A percentile compares a stretch with the other conserved stretches of the same genome.
phyloP scores from a whole-genome alignment of 2,329 filamentous ascomycete species.

The Emmonsia crescens region DNA sequence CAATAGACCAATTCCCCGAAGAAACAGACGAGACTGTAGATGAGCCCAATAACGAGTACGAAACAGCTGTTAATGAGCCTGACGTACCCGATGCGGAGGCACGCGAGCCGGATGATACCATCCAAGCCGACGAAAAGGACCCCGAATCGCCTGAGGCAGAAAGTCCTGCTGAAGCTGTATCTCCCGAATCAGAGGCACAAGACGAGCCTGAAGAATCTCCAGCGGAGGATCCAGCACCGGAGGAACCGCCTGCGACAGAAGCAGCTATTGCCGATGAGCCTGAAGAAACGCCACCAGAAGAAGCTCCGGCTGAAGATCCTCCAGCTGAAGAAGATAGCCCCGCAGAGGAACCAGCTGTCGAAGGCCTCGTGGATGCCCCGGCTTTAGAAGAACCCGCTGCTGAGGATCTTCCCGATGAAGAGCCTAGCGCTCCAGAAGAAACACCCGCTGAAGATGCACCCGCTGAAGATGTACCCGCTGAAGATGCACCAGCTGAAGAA shows the following conservation, averaged over 20 bases:
- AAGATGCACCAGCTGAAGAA: conserved; percentile 1
- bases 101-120: not conserved
- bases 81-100: not conserved
- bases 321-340: conserved; percentile 5
- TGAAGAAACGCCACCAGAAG: conserved; percentile 2
- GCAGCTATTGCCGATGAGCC: not conserved
- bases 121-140: conserved; percentile 6
- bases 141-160: not conserved
- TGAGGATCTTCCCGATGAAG: conserved; percentile 2
- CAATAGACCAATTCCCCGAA: not conserved
- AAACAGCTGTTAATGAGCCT: conserved; percentile 1
- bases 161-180: not conserved
- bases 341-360: not conserved
- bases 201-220: not conserved
- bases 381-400: not conserved
- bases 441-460: not conserved
- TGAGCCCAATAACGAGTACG: conserved; percentile 7
- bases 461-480: not conserved
- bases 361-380: not conserved
- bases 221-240: not conserved
- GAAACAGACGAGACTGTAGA: conserved; percentile 18
- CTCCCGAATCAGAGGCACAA: not conserved
- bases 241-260: not conserved
- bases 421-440: not conserved
- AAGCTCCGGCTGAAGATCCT: not conserved